These are phyloP conservation scores for Asclepias syriaca DNA, from an alignment of 257 asterid species.

Conservation along the genomic window DNA sequence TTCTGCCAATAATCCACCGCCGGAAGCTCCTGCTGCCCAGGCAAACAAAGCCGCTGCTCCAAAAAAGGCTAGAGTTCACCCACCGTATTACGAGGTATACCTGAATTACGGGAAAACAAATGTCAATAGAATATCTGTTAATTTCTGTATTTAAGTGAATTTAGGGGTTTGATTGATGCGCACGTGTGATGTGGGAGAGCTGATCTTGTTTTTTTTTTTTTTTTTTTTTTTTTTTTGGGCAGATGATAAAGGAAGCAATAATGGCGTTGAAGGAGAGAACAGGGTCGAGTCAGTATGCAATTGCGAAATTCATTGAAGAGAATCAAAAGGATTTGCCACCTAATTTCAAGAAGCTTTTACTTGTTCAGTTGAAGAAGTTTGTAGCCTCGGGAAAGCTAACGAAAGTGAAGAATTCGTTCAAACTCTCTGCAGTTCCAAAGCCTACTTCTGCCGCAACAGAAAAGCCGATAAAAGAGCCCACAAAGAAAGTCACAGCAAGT, in stretches of 20 bases:
- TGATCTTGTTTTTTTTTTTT: not conserved
- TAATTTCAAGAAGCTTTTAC: conserved; percentile 65
- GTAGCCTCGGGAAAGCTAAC: conserved; percentile 58
- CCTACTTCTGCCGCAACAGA: not conserved
- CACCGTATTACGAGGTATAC: conserved; percentile 73
- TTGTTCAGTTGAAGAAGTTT: conserved; percentile 60
- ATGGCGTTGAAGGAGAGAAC: conserved; percentile 63
- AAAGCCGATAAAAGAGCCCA: conserved; percentile 4
- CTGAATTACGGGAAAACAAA: not conserved
- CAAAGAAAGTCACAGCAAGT: not conserved
- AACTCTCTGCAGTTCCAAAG: conserved; percentile 15
- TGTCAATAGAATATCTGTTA: not conserved
- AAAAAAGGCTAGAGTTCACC: conserved; percentile 45
- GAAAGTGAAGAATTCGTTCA: conserved; percentile 65
- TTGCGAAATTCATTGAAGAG: conserved; percentile 64
- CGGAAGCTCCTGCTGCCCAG: conserved; percentile 16
- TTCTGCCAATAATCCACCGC: conserved; percentile 1
- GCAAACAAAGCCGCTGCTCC: conserved; percentile 52
- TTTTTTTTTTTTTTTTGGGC: not conserved
- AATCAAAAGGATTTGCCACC: conserved; percentile 64
- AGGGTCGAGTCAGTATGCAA: conserved; percentile 83
- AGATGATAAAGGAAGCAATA: conserved; percentile 89
- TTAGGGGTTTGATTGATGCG: not conserved
- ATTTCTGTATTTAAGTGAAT: not conserved
- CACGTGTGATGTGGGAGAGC: not conserved